Evolutionary conservation across 2,329 filamentous ascomycete species (phyloP).

Genomic region (Pyrenochaeta sp.): DNA sequence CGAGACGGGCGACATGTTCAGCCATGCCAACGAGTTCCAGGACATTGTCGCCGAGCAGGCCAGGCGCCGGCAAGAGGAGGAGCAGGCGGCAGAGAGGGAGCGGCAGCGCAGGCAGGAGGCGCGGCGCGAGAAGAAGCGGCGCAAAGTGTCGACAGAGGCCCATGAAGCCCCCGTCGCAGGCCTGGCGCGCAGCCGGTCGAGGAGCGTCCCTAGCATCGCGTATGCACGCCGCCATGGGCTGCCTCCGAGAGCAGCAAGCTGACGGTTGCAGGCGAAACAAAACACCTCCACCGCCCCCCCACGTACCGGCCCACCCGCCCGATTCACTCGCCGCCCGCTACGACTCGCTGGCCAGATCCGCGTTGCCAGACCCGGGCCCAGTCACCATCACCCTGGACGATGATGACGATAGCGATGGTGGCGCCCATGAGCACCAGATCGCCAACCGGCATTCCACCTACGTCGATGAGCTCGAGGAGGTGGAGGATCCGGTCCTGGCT

Average conservation of each 20-base stretch:
- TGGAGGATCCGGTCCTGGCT: conserved; percentile 37
- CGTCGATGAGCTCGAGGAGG: conserved; percentile 35
- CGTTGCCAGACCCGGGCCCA: conserved; percentile 12
- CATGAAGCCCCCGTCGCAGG: conserved; percentile 14
- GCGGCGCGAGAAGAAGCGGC: conserved; percentile 28
- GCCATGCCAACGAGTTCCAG: conserved; percentile 50
- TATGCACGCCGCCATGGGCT: conserved; percentile 11
- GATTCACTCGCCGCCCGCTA: conserved; percentile 40
- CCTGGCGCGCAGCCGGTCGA: conserved; percentile 12
- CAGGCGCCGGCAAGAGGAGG: conserved; percentile 37
- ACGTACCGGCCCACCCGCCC: conserved; percentile 14
- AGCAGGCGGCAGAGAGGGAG: conserved; percentile 33
- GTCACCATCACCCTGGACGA: conserved; percentile 36
- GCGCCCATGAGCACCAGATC: too few species aligned
- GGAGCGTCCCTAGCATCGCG: conserved; percentile 23
- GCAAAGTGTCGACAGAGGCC: conserved; percentile 30
- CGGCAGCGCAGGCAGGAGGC: conserved; percentile 38
- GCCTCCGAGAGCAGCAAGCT: not conserved
- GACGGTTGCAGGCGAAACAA: conserved; percentile 27
- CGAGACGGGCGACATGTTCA: conserved; percentile 51
- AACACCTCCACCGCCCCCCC: conserved; percentile 34
- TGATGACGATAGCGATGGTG: conserved; percentile 22
- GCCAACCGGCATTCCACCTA: too few species aligned
- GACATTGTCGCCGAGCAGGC: conserved; percentile 50
- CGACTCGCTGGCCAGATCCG: conserved; percentile 32